A percentile compares a stretch with the other conserved stretches of the same genome.
phyloP scores from a whole-genome alignment of 1,284 basidiomycete genomes.

The Gomphus bonarii region DNA sequence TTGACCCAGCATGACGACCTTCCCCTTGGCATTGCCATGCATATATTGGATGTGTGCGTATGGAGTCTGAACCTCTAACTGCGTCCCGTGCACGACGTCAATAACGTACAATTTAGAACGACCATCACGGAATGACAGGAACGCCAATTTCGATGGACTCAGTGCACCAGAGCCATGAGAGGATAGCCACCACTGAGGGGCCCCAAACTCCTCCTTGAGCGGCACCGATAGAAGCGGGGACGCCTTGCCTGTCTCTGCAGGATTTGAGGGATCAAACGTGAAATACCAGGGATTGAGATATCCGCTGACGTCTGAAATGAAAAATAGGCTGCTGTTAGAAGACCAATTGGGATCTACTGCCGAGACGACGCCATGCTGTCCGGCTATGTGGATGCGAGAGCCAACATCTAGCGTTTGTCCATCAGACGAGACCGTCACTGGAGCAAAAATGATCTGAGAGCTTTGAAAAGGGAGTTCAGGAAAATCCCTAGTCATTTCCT shows the following conservation, averaged over 20 bases:
- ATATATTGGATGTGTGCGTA: constrained; percentile 13
- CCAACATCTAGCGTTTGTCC: background rate
- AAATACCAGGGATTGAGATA: constrained; percentile 27
- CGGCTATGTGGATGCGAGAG: constrained; percentile 11
- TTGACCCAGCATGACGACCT: constrained; percentile 14
- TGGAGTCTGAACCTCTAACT: constrained; percentile 15
- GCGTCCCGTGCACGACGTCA: constrained; percentile 14
- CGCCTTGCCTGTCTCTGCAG: constrained; percentile 11
- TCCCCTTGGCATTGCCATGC: constrained; percentile 16
- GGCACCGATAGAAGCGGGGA: constrained; percentile 10
- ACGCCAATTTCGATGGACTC: background rate
- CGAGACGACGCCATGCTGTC: constrained; percentile 2
- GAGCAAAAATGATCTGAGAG: constrained; percentile 6
- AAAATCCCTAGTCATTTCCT: constrained; percentile 2
- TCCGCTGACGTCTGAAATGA: constrained; percentile 25
- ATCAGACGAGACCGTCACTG: background rate
- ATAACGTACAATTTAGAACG: constrained; percentile 10
- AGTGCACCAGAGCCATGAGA: constrained; percentile 8
- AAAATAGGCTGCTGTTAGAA: constrained; percentile 22
- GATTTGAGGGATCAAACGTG: constrained; percentile 6
- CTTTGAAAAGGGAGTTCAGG: constrained; percentile 16
- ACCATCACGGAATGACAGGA: background rate
- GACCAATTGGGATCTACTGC: constrained; percentile 23
- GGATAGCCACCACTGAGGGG: constrained; percentile 26
- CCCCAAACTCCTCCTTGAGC: constrained; percentile 21